Evolutionary conservation across 2,329 filamentous ascomycete genomes (phyloP), one percentile per base, ranked within the genome.

Genomic region (Fusarium buxicola): DNA sequence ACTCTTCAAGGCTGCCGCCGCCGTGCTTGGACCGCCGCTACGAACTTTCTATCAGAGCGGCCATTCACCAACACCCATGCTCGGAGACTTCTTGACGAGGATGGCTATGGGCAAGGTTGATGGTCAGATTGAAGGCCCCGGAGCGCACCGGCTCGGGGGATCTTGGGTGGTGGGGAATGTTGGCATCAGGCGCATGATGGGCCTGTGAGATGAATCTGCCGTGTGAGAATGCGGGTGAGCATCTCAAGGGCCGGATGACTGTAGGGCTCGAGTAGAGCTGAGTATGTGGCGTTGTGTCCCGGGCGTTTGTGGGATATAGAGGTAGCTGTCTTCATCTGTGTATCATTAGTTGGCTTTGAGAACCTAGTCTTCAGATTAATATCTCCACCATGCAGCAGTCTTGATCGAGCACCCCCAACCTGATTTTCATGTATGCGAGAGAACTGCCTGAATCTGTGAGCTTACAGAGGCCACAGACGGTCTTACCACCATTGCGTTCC

Each of bases 41-140:
- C 53, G 73, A 32, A 3, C 27, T 1, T 34, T 66, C 8, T 60
- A 52, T 15, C 66, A 61, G 21, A 61, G 70, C 12, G 38, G 62
- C 1, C 72, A 75, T 41, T 79, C 78, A 41, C 82, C 82, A 6
- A 84, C 82, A 2, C 70, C 73, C 35, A 69, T 73, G 2, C 70
- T 84, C 24, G 82, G 82, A 2, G 58, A 63, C 11, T 81, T 82
- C 27, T 46, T 84, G 58, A 73, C 77, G 0, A 76, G 79, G 60
- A 72, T 81, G 74, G 82, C 81, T 0, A 77, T 80, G 75, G 81
- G 81, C 7, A 68, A 59, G 46, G 10, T 72, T 21, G 71, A 73
- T 24, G 55, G 27, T 4, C 63, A 66, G 57, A 36, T 72, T 5
- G 66, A 70, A 11, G 74, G 72, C 0, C 52, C 64, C 5, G 75